A percentile compares a stretch with the other conserved stretches of the same genome.
Conservation (phyloP, 1,139 yeast genomes). For the Saccharomycopsis hybrid region DNA sequence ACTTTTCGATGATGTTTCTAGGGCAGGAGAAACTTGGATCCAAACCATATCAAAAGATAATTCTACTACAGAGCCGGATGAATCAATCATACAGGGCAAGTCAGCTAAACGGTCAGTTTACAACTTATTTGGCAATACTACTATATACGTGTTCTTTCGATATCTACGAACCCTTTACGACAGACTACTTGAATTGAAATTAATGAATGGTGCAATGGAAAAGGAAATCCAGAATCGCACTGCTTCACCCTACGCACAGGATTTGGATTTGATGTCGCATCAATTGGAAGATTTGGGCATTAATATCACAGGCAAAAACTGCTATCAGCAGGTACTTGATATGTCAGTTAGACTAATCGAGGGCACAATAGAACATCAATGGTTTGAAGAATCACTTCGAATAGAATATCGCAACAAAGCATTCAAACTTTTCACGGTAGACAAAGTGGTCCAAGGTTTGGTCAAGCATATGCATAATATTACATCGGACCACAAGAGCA, state of each 20-base stretch:
- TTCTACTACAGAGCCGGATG: slow-evolving; percentile 21
- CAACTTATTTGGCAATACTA: slow-evolving; percentile 84
- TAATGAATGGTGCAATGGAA: slow-evolving; percentile 58
- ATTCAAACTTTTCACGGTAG: slow-evolving; percentile 85
- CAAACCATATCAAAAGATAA: slow-evolving; percentile 34
- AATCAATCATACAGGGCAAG: slow-evolving; percentile 18
- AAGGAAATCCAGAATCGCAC: slow-evolving; percentile 61
- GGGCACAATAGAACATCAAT: slow-evolving; percentile 88
- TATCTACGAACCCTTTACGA: slow-evolving; percentile 75
- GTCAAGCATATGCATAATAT: slow-evolving; percentile 76
- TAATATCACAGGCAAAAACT: slow-evolving; percentile 61
- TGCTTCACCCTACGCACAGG: slow-evolving; percentile 79
- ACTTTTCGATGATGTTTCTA: slow-evolving; percentile 35
- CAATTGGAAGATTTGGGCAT: slow-evolving; percentile 74
- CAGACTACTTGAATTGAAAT: slow-evolving; percentile 72
- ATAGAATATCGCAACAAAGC: slow-evolving; percentile 94
- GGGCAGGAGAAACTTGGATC: slow-evolving; percentile 66
- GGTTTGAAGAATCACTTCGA: slow-evolving; percentile 92
- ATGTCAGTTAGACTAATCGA: slow-evolving; percentile 75
- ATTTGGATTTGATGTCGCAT: slow-evolving; percentile 73
- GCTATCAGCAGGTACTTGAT: slow-evolving; percentile 69
- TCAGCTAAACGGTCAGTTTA: slow-evolving; percentile 32
- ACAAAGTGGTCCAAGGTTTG: slow-evolving; percentile 84
- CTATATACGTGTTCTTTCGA: slow-evolving; percentile 86
- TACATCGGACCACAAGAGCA: slow-evolving; percentile 57